Conservation (phyloP, 306 rosid genomes). For the Quercus dentata region DNA sequence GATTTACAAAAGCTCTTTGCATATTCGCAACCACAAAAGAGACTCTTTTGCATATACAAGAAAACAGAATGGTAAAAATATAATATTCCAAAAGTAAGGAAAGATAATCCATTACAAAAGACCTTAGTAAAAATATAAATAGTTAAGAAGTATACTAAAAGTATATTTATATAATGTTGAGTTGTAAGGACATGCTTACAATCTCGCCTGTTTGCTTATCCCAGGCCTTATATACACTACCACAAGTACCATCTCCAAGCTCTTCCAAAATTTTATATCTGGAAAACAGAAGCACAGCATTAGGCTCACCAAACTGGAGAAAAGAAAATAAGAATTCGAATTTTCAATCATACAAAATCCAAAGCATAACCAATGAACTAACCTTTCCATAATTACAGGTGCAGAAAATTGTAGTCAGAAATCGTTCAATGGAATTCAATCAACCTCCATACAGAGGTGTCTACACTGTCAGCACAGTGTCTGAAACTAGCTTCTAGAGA, state of each 20-base stretch:
- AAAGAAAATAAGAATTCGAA: background rate
- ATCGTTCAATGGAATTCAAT: conserved; percentile 48
- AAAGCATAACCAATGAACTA: conserved; percentile 22
- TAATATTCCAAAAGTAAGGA: background rate
- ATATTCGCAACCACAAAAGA: background rate
- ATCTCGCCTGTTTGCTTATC: conserved; percentile 63
- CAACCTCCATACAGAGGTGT: conserved; percentile 52
- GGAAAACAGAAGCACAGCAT: background rate
- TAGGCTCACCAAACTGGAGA: background rate
- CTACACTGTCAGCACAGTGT: conserved; percentile 53
- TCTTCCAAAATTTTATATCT: conserved; percentile 79
- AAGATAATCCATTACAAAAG: conserved; percentile 10
- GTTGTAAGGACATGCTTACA: conserved; percentile 42
- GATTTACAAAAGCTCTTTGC: background rate
- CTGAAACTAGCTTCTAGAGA: conserved; percentile 42
- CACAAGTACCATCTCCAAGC: conserved; percentile 92
- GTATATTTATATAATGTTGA: conserved; percentile 4
- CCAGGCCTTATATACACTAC: conserved; percentile 80
- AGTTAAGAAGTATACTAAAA: background rate
- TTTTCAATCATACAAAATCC: conserved; percentile 1
- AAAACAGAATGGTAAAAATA: background rate
- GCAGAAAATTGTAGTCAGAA: conserved; percentile 37
- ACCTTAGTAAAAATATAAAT: background rate
- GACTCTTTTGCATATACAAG: background rate
- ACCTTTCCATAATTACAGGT: conserved; percentile 70